A percentile compares a stretch with the other conserved stretches of the same genome.
Evolutionary conservation across 2,329 filamentous ascomycete genomes (phyloP).

Genomic region (Penicillium sp.): DNA sequence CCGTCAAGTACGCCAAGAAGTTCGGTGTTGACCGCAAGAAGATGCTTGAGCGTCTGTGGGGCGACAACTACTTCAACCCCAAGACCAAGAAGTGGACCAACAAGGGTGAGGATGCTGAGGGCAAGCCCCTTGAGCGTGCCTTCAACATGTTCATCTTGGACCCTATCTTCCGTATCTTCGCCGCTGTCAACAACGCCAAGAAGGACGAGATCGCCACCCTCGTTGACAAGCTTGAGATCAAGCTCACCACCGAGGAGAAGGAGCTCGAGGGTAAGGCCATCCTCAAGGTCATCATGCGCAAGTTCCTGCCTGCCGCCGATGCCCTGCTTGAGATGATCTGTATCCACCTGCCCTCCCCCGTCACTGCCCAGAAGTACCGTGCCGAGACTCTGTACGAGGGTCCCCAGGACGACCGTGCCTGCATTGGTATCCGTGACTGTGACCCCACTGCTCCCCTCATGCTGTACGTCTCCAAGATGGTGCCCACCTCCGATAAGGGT

Average conservation of each 20-base stretch:
- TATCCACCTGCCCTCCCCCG: constrained; percentile 94
- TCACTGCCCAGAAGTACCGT: constrained; percentile 96
- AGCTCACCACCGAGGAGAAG: constrained; percentile 82
- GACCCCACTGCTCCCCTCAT: constrained; percentile 98
- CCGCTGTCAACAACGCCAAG: constrained; percentile 97
- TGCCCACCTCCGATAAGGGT: constrained; percentile 98
- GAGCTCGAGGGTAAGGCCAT: constrained; percentile 96
- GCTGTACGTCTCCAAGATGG: constrained; percentile 99
- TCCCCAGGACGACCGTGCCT: constrained; percentile 86
- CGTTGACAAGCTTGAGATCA: constrained; percentile 90
- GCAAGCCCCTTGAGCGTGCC: constrained; percentile 90
- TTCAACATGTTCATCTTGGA: constrained; percentile 99
- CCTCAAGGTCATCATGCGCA: constrained; percentile 97
- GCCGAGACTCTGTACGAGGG: constrained; percentile 98
- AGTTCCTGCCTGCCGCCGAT: constrained; percentile 97
- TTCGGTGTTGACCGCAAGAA: constrained; percentile 99
- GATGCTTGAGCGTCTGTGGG: constrained; percentile 99
- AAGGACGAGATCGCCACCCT: constrained; percentile 83
- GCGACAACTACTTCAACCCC: constrained; percentile 99
- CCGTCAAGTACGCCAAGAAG: constrained; percentile 96
- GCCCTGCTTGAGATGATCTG: constrained; percentile 99
- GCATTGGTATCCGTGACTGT: constrained; percentile 97
- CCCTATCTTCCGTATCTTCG: constrained; percentile 99
- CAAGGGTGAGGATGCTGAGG: constrained; percentile 70
- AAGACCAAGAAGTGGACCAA: constrained; percentile 99